phyloP scores from a whole-genome alignment of 1,284 basidiomycete genomes.

The Porodaedalea pini region DNA sequence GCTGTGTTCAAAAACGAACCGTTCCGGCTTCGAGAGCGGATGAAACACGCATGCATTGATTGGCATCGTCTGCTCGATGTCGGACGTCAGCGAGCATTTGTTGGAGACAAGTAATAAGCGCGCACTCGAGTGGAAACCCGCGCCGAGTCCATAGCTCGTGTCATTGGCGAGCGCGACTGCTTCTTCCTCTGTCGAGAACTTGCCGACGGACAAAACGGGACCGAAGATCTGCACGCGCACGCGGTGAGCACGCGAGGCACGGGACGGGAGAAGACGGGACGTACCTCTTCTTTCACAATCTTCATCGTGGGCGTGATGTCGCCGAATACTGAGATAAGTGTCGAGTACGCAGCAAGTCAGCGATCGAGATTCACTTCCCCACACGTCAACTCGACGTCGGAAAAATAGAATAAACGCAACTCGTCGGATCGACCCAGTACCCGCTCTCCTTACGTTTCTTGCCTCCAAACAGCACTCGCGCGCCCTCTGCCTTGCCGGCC shows the following conservation, averaged over 20 bases:
- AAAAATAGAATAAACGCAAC: conserved; percentile 38
- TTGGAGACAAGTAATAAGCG: conserved; percentile 14
- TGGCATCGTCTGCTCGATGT: conserved; percentile 63
- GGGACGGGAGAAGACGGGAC: conserved; percentile 5
- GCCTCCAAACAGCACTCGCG: conserved; percentile 77
- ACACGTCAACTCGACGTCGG: background rate
- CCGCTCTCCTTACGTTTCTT: conserved; percentile 65
- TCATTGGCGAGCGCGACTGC: conserved; percentile 79
- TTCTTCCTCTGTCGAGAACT: conserved; percentile 78
- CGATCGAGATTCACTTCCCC: background rate
- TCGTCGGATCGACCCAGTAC: conserved; percentile 74
- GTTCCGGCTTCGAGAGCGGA: conserved; percentile 82
- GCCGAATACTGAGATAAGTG: conserved; percentile 56
- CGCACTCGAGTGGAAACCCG: conserved; percentile 84
- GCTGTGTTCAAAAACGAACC: conserved; percentile 39
- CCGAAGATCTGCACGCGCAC: conserved; percentile 69
- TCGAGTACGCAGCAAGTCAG: background rate
- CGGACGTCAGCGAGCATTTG: conserved; percentile 12
- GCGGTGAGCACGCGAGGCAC: conserved; percentile 11
- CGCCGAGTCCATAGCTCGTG: conserved; percentile 84
- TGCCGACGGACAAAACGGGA: conserved; percentile 74
- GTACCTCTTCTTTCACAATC: conserved; percentile 51
- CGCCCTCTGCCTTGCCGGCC: conserved; percentile 80
- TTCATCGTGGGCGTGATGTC: conserved; percentile 71
- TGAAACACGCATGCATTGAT: conserved; percentile 83